Conservation (phyloP, 2,329 filamentous ascomycete species). For the Blastomyces emzantsi region DNA sequence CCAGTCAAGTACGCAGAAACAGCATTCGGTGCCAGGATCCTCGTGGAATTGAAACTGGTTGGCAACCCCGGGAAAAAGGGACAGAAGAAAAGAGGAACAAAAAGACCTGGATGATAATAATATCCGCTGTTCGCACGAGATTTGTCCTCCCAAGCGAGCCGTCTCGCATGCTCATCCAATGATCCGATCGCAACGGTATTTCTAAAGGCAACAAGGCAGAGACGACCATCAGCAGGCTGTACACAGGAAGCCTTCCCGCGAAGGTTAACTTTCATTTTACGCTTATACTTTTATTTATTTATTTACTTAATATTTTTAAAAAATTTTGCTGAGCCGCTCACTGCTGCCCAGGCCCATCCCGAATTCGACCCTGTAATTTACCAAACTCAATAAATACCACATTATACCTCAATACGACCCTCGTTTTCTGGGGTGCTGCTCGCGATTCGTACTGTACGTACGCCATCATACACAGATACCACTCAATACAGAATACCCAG, state of each 20-base stretch:
- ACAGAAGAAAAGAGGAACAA: background rate
- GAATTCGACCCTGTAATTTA: background rate
- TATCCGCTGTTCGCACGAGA: background rate
- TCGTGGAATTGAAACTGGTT: background rate
- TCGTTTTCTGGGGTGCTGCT: background rate
- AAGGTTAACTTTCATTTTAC: background rate
- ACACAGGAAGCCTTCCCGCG: background rate
- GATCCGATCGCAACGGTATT: background rate
- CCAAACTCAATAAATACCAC: background rate
- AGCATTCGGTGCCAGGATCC: background rate
- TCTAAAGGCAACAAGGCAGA: background rate
- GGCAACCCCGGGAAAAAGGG: background rate
- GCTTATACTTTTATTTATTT: background rate
- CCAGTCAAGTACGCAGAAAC: background rate
- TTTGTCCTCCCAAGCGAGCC: background rate
- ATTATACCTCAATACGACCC: background rate
- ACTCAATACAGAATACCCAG: background rate
- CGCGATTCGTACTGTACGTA: background rate
- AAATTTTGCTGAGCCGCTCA: constrained; percentile 1
- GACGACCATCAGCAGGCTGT: background rate
- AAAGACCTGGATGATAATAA: background rate
- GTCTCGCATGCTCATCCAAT: background rate
- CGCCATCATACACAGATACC: background rate
- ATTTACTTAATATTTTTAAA: background rate
- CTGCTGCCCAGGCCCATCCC: background rate